phyloP scores from a whole-genome alignment of 2,329 filamentous ascomycete species.

The Xylariaceae sp. region DNA sequence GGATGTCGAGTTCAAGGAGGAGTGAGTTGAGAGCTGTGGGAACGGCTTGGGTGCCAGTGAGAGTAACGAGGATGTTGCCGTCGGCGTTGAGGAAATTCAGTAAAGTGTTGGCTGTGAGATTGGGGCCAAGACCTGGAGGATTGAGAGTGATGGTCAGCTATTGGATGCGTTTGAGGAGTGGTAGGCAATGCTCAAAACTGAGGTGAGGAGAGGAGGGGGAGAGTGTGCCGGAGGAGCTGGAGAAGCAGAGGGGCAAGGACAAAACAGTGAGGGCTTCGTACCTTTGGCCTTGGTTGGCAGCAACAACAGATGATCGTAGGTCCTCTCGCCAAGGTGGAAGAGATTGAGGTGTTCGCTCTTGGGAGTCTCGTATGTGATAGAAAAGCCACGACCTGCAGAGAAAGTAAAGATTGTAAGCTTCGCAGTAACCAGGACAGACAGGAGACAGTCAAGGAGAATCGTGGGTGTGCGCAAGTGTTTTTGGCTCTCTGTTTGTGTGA shows the following conservation, averaged over 20 bases:
- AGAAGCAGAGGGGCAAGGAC: conserved; percentile 20
- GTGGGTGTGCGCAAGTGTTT: too few relatives aligned
- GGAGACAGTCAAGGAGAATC: too few relatives aligned
- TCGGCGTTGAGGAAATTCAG: conserved; percentile 88
- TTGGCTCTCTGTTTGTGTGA: too few relatives aligned
- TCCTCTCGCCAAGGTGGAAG: conserved; percentile 81
- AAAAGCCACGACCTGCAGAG: conserved; percentile 71
- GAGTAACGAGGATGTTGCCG: conserved; percentile 84
- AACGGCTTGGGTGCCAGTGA: conserved; percentile 67
- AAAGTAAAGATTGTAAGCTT: conserved; percentile 8
- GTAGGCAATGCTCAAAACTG: neutral
- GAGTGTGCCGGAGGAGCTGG: neutral
- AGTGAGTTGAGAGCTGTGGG: conserved; percentile 72
- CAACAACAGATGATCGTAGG: conserved; percentile 86
- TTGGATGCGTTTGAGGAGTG: neutral
- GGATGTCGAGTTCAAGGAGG: conserved; percentile 83
- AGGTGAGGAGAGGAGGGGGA: neutral
- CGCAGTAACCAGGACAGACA: neutral
- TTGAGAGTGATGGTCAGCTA: conserved; percentile 1
- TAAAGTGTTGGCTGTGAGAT: conserved; percentile 78
- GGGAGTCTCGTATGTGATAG: conserved; percentile 75
- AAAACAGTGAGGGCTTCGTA: too few relatives aligned
- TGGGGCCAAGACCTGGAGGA: conserved; percentile 78
- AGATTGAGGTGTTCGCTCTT: conserved; percentile 74
- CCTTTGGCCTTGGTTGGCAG: conserved; percentile 89